phyloP scores from a whole-genome alignment of 2,329 filamentous ascomycete species.

The Diaporthe eres region DNA sequence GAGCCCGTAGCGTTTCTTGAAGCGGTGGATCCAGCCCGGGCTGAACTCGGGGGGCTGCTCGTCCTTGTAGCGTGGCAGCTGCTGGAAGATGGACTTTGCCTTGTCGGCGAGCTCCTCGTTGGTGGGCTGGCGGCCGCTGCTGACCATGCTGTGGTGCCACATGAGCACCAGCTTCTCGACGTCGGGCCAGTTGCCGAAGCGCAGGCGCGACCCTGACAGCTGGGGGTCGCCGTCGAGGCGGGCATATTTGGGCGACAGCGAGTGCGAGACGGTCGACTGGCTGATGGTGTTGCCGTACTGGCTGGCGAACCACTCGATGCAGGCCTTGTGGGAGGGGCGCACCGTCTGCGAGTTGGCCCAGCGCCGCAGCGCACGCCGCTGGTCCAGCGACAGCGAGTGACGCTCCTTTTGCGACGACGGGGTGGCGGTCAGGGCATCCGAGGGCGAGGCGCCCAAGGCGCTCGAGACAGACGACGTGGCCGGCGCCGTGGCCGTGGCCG shows the following conservation, averaged over 20 bases:
- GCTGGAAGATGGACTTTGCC: slow-evolving; percentile 70
- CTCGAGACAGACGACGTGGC: slow-evolving; percentile 35
- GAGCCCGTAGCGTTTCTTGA: slow-evolving; percentile 74
- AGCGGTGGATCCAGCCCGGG: slow-evolving; percentile 75
- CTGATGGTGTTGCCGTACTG: slow-evolving; percentile 73
- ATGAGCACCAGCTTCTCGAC: slow-evolving; percentile 71
- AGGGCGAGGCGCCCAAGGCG: slow-evolving; percentile 35
- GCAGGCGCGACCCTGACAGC: slow-evolving; percentile 72
- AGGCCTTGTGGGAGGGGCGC: slow-evolving; percentile 72
- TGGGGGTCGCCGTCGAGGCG: slow-evolving; percentile 73
- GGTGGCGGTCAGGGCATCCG: slow-evolving; percentile 19
- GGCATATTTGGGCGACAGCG: slow-evolving; percentile 73
- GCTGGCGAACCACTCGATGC: slow-evolving; percentile 73
- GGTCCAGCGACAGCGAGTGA: slow-evolving; percentile 73
- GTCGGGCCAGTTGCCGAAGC: slow-evolving; percentile 76
- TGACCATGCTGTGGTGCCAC: slow-evolving; percentile 67
- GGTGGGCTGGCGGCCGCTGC: slow-evolving; percentile 69
- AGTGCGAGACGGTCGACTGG: slow-evolving; percentile 75
- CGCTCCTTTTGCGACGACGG: slow-evolving; percentile 59
- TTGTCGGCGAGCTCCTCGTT: slow-evolving; percentile 75
- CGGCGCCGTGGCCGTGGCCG: slow-evolving; percentile 35
- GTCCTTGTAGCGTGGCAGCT: slow-evolving; percentile 72
- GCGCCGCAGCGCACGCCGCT: slow-evolving; percentile 71
- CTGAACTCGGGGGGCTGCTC: slow-evolving; percentile 74
- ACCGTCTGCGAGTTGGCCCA: slow-evolving; percentile 71